A percentile compares a stretch with the other conserved stretches of the same genome.
Evolutionary conservation across 2,329 filamentous ascomycete genomes (phyloP).

Genomic region (Colletotrichum sidae): DNA sequence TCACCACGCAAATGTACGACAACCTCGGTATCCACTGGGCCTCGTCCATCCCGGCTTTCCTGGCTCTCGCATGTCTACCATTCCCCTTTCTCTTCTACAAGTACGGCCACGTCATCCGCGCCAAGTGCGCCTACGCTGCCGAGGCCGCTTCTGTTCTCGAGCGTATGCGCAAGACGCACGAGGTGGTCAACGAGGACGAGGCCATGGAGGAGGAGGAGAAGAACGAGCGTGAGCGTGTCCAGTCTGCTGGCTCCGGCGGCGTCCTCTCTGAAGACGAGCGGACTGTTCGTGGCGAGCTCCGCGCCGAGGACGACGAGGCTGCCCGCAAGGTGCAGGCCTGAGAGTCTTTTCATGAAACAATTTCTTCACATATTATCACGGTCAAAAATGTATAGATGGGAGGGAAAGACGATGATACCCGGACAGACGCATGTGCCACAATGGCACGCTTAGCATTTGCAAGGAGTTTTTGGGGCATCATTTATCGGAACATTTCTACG

Average conservation of each 20-base stretch:
- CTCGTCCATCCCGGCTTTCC: conserved; percentile 77
- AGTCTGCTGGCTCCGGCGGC: conserved; percentile 12
- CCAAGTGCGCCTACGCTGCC: conserved; percentile 66
- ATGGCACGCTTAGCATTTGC: conserved; percentile 28
- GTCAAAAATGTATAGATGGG: conserved; percentile 18
- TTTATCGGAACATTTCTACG: conserved; percentile 15
- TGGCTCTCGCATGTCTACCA: conserved; percentile 77
- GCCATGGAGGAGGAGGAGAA: conserved; percentile 35
- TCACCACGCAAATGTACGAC: conserved; percentile 70
- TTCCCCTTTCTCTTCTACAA: conserved; percentile 83
- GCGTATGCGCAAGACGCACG: conserved; percentile 49
- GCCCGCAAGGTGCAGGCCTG: conserved; percentile 13
- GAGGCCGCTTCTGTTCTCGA: conserved; percentile 70
- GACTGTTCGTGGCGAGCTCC: conserved; percentile 23
- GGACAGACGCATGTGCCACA: conserved; percentile 13
- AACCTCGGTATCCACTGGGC: conserved; percentile 81
- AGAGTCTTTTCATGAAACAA: not conserved
- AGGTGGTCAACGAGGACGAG: conserved; percentile 33
- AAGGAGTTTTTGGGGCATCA: conserved; percentile 30
- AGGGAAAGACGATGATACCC: conserved; percentile 33
- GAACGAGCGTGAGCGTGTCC: conserved; percentile 27
- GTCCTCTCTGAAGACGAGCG: conserved; percentile 37
- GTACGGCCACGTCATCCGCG: conserved; percentile 67
- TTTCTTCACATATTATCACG: conserved; percentile 15
- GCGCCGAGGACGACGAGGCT: conserved; percentile 23